A percentile compares a stretch with the other conserved stretches of the same genome.
phyloP scores from a whole-genome alignment of 2,329 filamentous ascomycete genomes.

The Periconia digitata region DNA sequence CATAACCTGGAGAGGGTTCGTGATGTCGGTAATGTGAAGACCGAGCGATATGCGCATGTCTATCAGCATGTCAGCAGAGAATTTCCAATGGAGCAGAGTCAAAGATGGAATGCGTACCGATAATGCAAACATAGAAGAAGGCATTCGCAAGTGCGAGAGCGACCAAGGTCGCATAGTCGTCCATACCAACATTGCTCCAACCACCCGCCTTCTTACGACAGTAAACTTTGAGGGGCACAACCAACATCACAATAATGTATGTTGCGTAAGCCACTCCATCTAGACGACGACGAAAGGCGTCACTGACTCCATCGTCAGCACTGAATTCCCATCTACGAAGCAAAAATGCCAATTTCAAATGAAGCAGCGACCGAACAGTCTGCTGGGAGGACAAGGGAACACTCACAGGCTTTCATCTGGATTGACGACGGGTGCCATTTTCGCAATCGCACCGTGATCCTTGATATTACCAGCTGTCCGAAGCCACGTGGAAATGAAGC shows the following conservation, averaged over 20 bases:
- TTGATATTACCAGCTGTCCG: background rate
- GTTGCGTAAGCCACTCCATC: conserved; percentile 21
- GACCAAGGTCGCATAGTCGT: conserved; percentile 20
- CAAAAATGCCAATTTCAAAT: too few species aligned
- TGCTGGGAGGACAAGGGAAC: too few species aligned
- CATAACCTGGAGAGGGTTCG: conserved; percentile 9
- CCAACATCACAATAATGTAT: conserved; percentile 21
- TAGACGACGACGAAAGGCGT: background rate
- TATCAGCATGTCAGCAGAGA: background rate
- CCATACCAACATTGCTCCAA: conserved; percentile 21
- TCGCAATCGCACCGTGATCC: background rate
- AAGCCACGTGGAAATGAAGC: background rate
- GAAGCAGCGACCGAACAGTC: too few species aligned
- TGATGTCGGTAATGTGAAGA: conserved; percentile 4
- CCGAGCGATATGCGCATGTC: conserved; percentile 7
- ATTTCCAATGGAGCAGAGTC: background rate
- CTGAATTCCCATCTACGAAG: background rate
- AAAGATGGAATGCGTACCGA: conserved; percentile 14
- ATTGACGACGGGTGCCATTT: background rate
- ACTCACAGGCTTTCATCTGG: background rate
- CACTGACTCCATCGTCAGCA: background rate
- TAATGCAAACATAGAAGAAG: conserved; percentile 20
- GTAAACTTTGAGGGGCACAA: conserved; percentile 27
- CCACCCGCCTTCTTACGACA: conserved; percentile 22
- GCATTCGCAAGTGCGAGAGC: conserved; percentile 18